Percentiles rank a stretch among this genome's conserved stretches.
Conservation (phyloP, 2,329 filamentous ascomycete species). For the Apiospora aurea region DNA sequence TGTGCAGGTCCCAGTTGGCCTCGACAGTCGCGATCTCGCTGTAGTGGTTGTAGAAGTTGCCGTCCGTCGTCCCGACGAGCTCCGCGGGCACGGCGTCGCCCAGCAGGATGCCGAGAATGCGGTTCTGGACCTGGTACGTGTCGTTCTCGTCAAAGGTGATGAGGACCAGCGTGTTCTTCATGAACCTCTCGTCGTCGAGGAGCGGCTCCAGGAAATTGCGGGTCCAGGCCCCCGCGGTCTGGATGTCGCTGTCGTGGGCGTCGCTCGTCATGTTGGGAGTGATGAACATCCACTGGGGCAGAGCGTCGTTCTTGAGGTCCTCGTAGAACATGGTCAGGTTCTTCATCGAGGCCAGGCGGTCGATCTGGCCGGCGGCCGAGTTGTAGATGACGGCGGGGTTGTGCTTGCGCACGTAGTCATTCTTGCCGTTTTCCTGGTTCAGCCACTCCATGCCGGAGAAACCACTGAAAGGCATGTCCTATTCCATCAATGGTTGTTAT, state of each 20-base stretch:
- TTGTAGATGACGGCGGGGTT: conserved; percentile 73
- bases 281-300: conserved; percentile 78
- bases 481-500: neutral
- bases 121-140: conserved; percentile 71
- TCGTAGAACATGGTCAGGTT: conserved; percentile 73
- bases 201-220: conserved; percentile 74
- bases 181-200: conserved; percentile 73
- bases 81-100: conserved; percentile 74
- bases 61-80: conserved; percentile 73
- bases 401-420: conserved; percentile 86
- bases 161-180: conserved; percentile 76
- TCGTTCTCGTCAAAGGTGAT: conserved; percentile 84
- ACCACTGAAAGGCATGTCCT: conserved; percentile 75
- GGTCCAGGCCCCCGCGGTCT: conserved; percentile 72
- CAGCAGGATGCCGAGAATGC: conserved; percentile 73
- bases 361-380: conserved; percentile 63
- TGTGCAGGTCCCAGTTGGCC: conserved; percentile 74
- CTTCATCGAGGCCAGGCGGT: conserved; percentile 74
- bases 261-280: conserved; percentile 80
- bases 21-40: conserved; percentile 70
- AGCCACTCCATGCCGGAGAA: conserved; percentile 70
- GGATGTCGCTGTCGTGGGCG: conserved; percentile 77
- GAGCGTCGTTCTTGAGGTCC: conserved; percentile 67
- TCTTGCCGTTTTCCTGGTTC: conserved; percentile 70
- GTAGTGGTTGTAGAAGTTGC: conserved; percentile 77